Evolutionary conservation across 2,329 filamentous ascomycete species (phyloP).

Genomic region (Lithohypha guttulata): DNA sequence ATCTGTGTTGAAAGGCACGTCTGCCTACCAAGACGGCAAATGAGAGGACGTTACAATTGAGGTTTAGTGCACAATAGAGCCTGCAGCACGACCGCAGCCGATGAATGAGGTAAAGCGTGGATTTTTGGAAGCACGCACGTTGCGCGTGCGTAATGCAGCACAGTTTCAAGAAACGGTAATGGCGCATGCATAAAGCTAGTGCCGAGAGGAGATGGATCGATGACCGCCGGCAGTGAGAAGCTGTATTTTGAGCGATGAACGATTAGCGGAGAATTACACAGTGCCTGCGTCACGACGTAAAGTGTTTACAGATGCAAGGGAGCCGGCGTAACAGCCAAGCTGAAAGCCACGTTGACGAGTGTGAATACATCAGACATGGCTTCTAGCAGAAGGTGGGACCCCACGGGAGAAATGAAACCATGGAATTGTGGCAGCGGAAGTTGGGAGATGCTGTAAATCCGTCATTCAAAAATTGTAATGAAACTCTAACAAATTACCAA

Average conservation of each 20-base stretch:
- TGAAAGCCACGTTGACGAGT: no score
- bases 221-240: neutral
- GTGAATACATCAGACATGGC: no score
- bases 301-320: no score
- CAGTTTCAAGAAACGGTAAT: neutral
- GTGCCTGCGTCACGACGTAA: no score
- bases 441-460: no score
- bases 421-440: no score
- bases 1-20: slow-evolving; percentile 1
- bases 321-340: no score
- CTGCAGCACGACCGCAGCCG: neutral
- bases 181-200: neutral
- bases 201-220: neutral
- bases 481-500: no score
- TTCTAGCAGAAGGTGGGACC: no score
- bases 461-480: no score
- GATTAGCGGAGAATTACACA: neutral
- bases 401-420: no score
- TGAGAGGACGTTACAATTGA: neutral
- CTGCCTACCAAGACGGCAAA: neutral
- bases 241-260: slow-evolving; percentile 1
- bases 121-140: no score
- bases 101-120: slow-evolving; percentile 6
- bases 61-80: slow-evolving; percentile 2
- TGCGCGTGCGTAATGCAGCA: neutral